Evolutionary conservation across 306 rosid species (phyloP).

Genomic region (Cyamopsis tetragonoloba): DNA sequence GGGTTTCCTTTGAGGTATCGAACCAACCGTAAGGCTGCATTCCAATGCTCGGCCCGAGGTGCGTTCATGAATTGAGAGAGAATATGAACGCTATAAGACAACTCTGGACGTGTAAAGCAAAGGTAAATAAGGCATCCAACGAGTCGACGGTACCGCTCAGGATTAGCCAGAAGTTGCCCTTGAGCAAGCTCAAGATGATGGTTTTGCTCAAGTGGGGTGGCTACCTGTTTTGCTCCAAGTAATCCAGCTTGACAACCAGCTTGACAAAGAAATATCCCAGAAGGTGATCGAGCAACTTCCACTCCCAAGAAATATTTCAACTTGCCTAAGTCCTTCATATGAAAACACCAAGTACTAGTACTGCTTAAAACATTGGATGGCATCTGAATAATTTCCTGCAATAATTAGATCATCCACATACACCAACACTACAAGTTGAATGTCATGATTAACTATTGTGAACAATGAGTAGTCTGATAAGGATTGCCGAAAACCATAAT

Average conservation of each 20-base stretch:
- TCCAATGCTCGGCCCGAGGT: background rate
- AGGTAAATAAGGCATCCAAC: no score
- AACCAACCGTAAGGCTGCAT: no score
- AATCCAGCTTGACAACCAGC: no score
- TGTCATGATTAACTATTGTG: background rate
- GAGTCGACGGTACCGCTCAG: background rate
- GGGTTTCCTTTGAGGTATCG: no score
- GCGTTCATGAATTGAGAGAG: background rate
- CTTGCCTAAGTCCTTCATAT: background rate
- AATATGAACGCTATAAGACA: no score
- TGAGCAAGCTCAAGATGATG: no score
- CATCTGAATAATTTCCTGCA: background rate
- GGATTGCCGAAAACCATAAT: background rate
- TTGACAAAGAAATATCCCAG: no score
- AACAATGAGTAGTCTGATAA: background rate
- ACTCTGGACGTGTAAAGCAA: no score
- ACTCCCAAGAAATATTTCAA: no score
- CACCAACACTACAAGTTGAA: background rate
- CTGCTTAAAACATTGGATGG: background rate
- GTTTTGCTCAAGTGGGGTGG: no score
- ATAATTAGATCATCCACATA: background rate
- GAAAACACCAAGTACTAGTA: background rate
- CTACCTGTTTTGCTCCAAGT: no score
- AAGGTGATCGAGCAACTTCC: background rate
- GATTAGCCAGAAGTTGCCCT: no score